Percentiles rank a stretch among this genome's conserved stretches.
phyloP scores from a whole-genome alignment of 768 basidiomycete species.

The Psilocybe azurescens region DNA sequence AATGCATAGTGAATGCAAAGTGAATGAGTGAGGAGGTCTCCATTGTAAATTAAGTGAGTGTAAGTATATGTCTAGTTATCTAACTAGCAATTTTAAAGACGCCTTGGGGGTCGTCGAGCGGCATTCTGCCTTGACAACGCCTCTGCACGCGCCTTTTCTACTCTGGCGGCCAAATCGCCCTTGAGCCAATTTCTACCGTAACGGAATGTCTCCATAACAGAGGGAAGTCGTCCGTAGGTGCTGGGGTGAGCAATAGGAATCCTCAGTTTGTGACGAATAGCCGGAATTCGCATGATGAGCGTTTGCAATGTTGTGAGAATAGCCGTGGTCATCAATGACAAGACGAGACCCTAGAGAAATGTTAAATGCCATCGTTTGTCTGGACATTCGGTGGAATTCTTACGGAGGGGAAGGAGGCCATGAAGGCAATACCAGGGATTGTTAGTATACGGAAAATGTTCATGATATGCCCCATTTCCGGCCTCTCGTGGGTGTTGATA shows the following conservation, averaged over 20 bases:
- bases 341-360: constrained; percentile 42
- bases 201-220: constrained; percentile 10
- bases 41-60: constrained; percentile 4
- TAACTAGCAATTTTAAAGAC: background rate
- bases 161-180: constrained; percentile 6
- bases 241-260: constrained; percentile 41
- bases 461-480: constrained; percentile 68
- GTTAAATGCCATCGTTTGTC: background rate
- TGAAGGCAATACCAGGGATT: constrained; percentile 50
- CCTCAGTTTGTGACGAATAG: constrained; percentile 42
- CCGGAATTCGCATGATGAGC: constrained; percentile 45
- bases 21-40: background rate
- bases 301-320: constrained; percentile 56
- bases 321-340: constrained; percentile 46
- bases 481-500: constrained; percentile 54
- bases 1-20: background rate
- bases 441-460: constrained; percentile 69
- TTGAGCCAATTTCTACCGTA: constrained; percentile 9
- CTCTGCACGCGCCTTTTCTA: constrained; percentile 14
- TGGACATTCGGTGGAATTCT: constrained; percentile 31
- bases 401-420: constrained; percentile 68
- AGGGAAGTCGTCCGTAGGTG: constrained; percentile 37
- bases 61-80: background rate
- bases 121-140: constrained; percentile 12
- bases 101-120: constrained; percentile 2